phyloP scores from a whole-genome alignment of 2,329 filamentous ascomycete species.

The Ceratocystis eucalypticola region DNA sequence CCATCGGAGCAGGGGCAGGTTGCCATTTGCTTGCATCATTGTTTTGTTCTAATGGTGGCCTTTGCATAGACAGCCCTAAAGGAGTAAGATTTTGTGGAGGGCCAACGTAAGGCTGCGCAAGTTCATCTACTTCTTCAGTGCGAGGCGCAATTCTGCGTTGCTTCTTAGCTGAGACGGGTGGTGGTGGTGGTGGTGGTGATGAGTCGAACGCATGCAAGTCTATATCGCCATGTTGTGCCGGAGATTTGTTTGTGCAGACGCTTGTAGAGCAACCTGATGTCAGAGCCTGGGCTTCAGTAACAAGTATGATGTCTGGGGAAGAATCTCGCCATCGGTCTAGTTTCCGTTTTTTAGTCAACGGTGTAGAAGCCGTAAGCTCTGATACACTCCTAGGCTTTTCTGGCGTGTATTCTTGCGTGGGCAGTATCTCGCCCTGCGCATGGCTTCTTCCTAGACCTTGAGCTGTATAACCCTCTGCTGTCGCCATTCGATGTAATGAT shows the following conservation, averaged over 20 bases:
- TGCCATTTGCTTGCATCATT: neutral
- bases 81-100: neutral
- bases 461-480: neutral
- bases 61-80: neutral
- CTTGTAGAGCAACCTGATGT: neutral
- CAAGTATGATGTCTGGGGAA: slow-evolving; percentile 3
- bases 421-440: neutral
- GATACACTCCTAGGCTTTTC: neutral
- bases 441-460: neutral
- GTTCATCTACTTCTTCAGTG: neutral
- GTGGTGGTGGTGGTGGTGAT: neutral
- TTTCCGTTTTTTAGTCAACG: neutral
- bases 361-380: neutral
- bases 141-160: neutral
- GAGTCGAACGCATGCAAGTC: slow-evolving; percentile 3
- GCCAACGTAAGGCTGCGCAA: neutral
- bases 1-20: neutral
- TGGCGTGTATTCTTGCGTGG: neutral
- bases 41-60: neutral
- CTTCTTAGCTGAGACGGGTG: neutral
- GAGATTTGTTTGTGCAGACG: neutral
- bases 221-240: neutral
- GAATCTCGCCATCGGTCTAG: neutral
- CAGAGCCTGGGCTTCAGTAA: neutral
- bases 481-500: neutral